Evolutionary conservation across 495 filamentous ascomycete species (phyloP).

Genomic region (Thermochaetoides thermophila): DNA sequence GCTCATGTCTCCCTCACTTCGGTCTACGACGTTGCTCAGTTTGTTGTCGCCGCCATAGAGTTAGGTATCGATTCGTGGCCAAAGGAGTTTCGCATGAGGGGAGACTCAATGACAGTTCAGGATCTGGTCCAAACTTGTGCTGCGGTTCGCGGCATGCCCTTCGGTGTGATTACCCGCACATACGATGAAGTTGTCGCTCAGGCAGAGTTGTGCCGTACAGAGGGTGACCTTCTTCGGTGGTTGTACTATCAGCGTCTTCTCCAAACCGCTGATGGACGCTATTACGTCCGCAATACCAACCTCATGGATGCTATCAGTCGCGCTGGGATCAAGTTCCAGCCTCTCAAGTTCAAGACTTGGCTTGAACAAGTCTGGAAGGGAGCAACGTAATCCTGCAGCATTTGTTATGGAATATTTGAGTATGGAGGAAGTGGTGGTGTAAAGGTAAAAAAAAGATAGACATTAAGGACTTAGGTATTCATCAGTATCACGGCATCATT

Average conservation of each 20-base stretch:
- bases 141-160: too few species aligned
- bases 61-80: conserved; percentile 49
- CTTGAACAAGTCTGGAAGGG: conserved; percentile 32
- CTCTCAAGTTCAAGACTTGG: conserved; percentile 34
- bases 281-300: conserved; percentile 30
- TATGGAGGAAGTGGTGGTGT: too few species aligned
- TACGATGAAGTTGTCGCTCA: conserved; percentile 30
- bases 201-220: conserved; percentile 24
- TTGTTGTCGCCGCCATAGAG: conserved; percentile 46
- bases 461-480: too few species aligned
- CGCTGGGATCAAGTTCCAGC: conserved; percentile 25
- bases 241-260: conserved; percentile 31
- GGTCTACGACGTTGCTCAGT: conserved; percentile 49
- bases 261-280: conserved; percentile 35
- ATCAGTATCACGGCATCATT: too few species aligned
- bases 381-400: too few species aligned
- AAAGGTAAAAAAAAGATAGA: too few species aligned
- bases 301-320: conserved; percentile 28
- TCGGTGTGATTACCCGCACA: conserved; percentile 22
- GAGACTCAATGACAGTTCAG: conserved; percentile 41
- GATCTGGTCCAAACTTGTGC: conserved; percentile 34
- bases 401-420: too few species aligned
- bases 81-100: conserved; percentile 47
- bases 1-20: conserved; percentile 50
- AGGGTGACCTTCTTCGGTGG: conserved; percentile 22